Conservation (phyloP, 2,329 filamentous ascomycete species). For the Cercospora sp. region DNA sequence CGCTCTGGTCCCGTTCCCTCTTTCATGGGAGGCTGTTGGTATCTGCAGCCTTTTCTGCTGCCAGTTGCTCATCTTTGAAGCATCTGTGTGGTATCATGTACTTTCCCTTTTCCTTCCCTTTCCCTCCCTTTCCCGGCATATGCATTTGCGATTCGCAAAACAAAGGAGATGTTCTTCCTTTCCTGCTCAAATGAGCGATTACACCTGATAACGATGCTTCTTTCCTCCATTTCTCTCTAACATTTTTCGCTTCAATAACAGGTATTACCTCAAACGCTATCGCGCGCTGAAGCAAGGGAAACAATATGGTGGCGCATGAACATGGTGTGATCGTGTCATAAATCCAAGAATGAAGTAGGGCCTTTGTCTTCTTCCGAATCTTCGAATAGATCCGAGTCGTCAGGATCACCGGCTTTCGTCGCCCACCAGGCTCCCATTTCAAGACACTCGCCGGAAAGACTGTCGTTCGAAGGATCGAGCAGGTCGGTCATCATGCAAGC, state of each 20-base stretch:
- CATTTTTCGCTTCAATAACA: slow-evolving; percentile 40
- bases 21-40: neutral
- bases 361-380: slow-evolving; percentile 6
- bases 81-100: neutral
- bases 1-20: neutral
- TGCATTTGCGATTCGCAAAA: neutral
- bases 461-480: slow-evolving; percentile 69
- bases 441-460: slow-evolving; percentile 81
- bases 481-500: slow-evolving; percentile 83
- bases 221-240: slow-evolving; percentile 10
- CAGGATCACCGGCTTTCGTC: slow-evolving; percentile 44
- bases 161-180: neutral
- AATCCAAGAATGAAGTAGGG: slow-evolving; percentile 1
- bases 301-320: slow-evolving; percentile 12
- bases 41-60: neutral
- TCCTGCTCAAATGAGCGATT: neutral
- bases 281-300: slow-evolving; percentile 73
- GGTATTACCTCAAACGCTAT: slow-evolving; percentile 91
- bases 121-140: neutral
- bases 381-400: slow-evolving; percentile 3
- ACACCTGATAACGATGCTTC: neutral
- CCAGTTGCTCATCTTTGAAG: neutral
- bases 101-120: neutral
- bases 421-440: slow-evolving; percentile 67
- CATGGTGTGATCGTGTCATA: neutral